Evolutionary conservation across 139 green algal genomes (phyloP), one percentile per base, ranked within the genome.

Genomic region (Chlamydomonas sp.): DNA sequence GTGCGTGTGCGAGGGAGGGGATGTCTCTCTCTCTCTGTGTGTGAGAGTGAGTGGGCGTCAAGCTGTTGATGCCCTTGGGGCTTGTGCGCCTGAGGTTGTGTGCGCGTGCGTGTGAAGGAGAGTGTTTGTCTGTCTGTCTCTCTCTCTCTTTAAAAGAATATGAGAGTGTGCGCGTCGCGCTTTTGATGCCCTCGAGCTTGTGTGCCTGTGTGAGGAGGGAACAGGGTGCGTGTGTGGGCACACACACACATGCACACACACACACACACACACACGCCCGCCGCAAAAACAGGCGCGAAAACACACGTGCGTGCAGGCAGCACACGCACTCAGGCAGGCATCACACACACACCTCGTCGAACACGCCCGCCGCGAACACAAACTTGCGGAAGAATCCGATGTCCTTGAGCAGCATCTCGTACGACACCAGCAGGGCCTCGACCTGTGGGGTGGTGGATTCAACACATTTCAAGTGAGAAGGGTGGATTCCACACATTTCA

Each of bases 391-490:
- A 68, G 34, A 76, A 48, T 47, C n/a, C 43, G 34, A 48, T 24
- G 43, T 89, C 84, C 65, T 76, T 73, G 30, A 81, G 76, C 35
- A 88, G 65, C 20, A 81, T 89, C 54, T 96, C 90, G 39, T 91
- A 95, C n/a, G 71, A 84, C 8, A 78, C 68, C 29, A 97, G 89
- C 76, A 97, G 67, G 24, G 95, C 85, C 64, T 96, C 26, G 67
- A 90, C 88, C 58, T 67, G 35, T 34, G 30, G 39, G 29, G 69
- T 78, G 77, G 22, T 60, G 35, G 50, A 43, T 58, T 1, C 33
- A 20, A 29, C 65, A n/a, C n/a, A n/a, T n/a, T n/a, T 35, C 38
- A 13, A 20, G 30, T 65, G 8, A 50, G 35, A 68, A 67, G 75
- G 76, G 20, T 63, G 37, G 47, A 38, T 48, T 1, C 35, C 24